Conservation (phyloP, 2,329 filamentous ascomycete species). For the Cytospora mali region DNA sequence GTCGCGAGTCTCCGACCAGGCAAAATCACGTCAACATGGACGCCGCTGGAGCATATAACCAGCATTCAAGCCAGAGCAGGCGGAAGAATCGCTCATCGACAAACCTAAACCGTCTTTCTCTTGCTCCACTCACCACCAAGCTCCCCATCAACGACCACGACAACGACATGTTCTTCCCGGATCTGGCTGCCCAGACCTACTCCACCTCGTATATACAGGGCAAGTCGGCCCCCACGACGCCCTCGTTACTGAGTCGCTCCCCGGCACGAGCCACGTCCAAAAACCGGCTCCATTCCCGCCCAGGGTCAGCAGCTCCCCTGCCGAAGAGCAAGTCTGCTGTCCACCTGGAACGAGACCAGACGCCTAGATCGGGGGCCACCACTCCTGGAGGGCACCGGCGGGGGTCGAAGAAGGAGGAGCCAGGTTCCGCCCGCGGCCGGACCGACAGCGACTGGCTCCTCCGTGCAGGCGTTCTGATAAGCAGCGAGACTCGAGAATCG, state of each 20-base stretch:
- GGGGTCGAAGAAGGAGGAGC: slow-evolving; percentile 34
- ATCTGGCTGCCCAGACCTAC: slow-evolving; percentile 32
- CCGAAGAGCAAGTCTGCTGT: slow-evolving; percentile 67
- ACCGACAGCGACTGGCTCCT: slow-evolving; percentile 67
- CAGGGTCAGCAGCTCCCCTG: slow-evolving; percentile 43
- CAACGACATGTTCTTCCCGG: slow-evolving; percentile 49
- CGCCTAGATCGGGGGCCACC: slow-evolving; percentile 25
- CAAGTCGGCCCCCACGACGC: slow-evolving; percentile 66
- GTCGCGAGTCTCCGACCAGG: neutral
- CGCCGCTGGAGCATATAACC: slow-evolving; percentile 59
- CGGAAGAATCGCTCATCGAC: slow-evolving; percentile 62
- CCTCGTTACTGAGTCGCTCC: slow-evolving; percentile 62
- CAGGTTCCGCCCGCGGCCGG: slow-evolving; percentile 37
- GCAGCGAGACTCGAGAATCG: slow-evolving; percentile 63
- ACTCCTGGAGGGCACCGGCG: slow-evolving; percentile 31
- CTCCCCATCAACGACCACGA: slow-evolving; percentile 61
- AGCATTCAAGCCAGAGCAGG: slow-evolving; percentile 58
- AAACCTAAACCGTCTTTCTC: slow-evolving; percentile 61
- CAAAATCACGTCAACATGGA: slow-evolving; percentile 50
- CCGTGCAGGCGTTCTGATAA: slow-evolving; percentile 63
- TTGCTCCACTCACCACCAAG: slow-evolving; percentile 65
- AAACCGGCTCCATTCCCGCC: slow-evolving; percentile 44
- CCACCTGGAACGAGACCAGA: slow-evolving; percentile 45
- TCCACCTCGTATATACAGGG: slow-evolving; percentile 61
- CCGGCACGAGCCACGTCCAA: slow-evolving; percentile 51